phyloP scores from a whole-genome alignment of 2,329 filamentous ascomycete genomes.

The Alternaria viburni region DNA sequence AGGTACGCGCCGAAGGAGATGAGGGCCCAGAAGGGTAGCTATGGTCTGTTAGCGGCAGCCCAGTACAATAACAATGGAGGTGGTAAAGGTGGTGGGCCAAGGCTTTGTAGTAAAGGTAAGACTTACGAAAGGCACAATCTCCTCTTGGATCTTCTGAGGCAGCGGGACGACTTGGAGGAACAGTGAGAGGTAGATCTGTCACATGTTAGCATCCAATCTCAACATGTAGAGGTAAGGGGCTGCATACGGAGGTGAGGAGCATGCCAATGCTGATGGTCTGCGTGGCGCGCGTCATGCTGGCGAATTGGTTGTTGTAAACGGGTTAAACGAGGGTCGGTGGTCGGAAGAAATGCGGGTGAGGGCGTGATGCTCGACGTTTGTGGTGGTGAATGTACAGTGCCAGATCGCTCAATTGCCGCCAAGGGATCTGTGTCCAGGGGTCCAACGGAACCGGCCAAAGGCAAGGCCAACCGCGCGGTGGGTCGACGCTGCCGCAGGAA shows the following conservation, averaged over 20 bases:
- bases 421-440: slow-evolving; percentile 29
- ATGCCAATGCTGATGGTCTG: slow-evolving; percentile 90
- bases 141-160: slow-evolving; percentile 75
- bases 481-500: slow-evolving; percentile 12
- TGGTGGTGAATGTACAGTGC: slow-evolving; percentile 26
- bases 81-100: not conserved
- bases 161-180: slow-evolving; percentile 85
- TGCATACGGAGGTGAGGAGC: slow-evolving; percentile 80
- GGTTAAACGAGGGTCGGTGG: slow-evolving; percentile 28
- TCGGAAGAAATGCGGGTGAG: slow-evolving; percentile 15
- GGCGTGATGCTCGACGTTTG: slow-evolving; percentile 17
- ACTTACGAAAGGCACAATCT: slow-evolving; percentile 88
- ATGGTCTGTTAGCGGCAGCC: slow-evolving; percentile 7
- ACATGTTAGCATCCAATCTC: slow-evolving; percentile 27
- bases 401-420: slow-evolving; percentile 37
- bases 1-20: slow-evolving; percentile 92
- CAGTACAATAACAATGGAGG: not conserved
- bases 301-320: slow-evolving; percentile 3
- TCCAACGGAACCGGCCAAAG: slow-evolving; percentile 24
- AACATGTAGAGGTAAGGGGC: slow-evolving; percentile 6
- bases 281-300: slow-evolving; percentile 88
- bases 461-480: slow-evolving; percentile 16
- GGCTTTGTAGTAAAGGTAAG: slow-evolving; percentile 21
- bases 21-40: slow-evolving; percentile 93
- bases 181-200: slow-evolving; percentile 84